Evolutionary conservation across 306 rosid species (phyloP), one percentile per base, ranked within the genome.

Genomic region (Casuarina cunninghamiana): DNA sequence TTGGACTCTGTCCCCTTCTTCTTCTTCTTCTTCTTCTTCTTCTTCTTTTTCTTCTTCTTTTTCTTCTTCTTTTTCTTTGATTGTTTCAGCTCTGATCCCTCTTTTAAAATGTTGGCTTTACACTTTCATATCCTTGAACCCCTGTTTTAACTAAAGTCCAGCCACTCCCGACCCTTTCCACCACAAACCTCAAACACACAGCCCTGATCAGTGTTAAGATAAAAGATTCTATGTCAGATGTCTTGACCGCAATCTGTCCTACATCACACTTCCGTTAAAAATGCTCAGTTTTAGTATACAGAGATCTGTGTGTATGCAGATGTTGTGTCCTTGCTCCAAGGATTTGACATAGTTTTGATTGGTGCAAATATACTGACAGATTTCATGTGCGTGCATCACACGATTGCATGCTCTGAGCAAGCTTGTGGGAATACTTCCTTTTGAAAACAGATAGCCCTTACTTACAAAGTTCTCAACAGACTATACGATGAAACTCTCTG

Each of bases 401-500:
- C 71, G 17, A 15, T 66, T 1, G 48, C 46, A 17, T 8, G 35
- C 49, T 48, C 51, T 42, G 16, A 42, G 13, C 49, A 41, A 66
- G 50, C 71, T 66, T 7, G 71, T 66, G 71, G 50, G 10, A 41
- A 6, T 8, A n/a, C 65, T 42, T 66, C 49, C 50, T 66, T 66
- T 42, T 41, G 17, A 12, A 38, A 12, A 41, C 48, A 15, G 39
- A 21, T 17, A 41, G 43, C 69, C 69, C 38, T 62, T 62, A 37
- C 69, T 12, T 38, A 63, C 50, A 66, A 66, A 16, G 61, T 11
- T 46, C 41, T 75, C 2, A 15, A 3, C 17, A 66, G 42, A 3
- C 41, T 41, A 79, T 77, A 53, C 50, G 74, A 26, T 57, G 57
- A 19, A 60, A 67, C 58, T 73, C 69, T 45, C 38, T 49, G 5